Evolutionary conservation across 192 early-diverging fungal genomes (phyloP), one percentile per base, ranked within the genome.

Genomic region (Linnemannia schmuckeri): DNA sequence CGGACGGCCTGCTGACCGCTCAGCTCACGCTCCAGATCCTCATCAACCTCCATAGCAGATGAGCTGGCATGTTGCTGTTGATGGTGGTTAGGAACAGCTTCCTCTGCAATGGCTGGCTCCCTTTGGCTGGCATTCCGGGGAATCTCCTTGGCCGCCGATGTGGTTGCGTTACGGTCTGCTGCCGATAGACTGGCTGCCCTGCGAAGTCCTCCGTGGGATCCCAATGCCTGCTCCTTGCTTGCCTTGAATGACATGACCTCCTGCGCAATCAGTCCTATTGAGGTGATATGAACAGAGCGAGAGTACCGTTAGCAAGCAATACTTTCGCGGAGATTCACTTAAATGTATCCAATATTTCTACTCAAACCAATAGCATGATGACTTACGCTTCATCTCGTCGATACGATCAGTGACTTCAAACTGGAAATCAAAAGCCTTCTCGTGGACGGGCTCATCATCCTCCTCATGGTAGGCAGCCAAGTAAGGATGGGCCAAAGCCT

Each of bases 401-500:
- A 96, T 92, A 18, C 88, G 84, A 54, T 97, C 93, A 8, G 94
- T 88, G 40, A 88, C 75, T 89, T 98, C 97, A 88, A 98, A 98
- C 17, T 91, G 89, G 87, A 97, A 97, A 83, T 97, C 96, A 92
- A 96, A 97, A 6, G 79, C 68, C 44, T 91, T 81, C 22, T 89
- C 78, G 69, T 96, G 95, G 20, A 84, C 78, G 6, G 96, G 96
- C 89, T 99, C 98, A 75, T 97, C 96, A 24, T 93, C 94, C 55
- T 93, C 91, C 78, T 98, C 97, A 88, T 99, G 98, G 89, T 98
- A 98, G 24, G 95, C 94, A 76, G 94, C 93, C 72, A 99, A 89
- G 88, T 99, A 99, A 63, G 96, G 96, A 82, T 99, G 98, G 7
- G 93, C 93, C 42, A 99, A 90, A n/a, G 97, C 94, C 88, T 98